Base-by-base conservation (phyloP, 1,284 basidiomycete species). In the Cystobasidium sp. region DNA sequence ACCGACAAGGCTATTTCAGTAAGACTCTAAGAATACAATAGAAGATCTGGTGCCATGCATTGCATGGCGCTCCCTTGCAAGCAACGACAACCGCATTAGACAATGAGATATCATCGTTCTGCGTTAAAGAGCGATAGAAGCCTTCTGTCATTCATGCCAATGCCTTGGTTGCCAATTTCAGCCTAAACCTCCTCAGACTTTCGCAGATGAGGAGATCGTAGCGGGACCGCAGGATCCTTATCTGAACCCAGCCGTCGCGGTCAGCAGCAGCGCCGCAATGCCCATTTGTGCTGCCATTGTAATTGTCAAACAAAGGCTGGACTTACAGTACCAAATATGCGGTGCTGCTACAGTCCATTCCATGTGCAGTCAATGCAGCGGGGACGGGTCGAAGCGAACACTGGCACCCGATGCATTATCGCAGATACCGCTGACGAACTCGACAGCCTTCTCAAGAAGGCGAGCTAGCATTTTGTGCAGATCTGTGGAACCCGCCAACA, bases 161-260 rank as follows among this genome's bases (percentile, higher is more conserved):
- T 53, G 52, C 52, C 52, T 53, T 53, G 52, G 52, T 53, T 53
- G 52, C 52, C 52, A 53, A 53, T 53, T 53, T 53, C 52, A 53
- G 52, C 52, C 52, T 53, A 6, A 53, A 53, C 52, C 52, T 20
- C 3, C 12, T 53, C 5, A 6, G 6, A 20, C 6, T 53, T 53
- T 53, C 52, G 52, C 52, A 53, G 52, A 53, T 20, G 52, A 20
- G 6, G 12, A 53, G 52, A 53, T 53, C 12, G 52, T 53, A 53
- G 52, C 10, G 52, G 52, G 5, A 53, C 52, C 52, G 52, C 52
- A 53, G 6, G 10, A 53, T 53, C 52, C 24, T 20, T 3, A 16
- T 3, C 6, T 1, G 20, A 53, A 18, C 52, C 31, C 31, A 53
- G n/a, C 52, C 52, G 52, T 20, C 52, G 52, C 52, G 52, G 52